These are phyloP conservation scores for Starmera stellimalicola DNA, from an alignment of 1,139 yeast genomes.

Conservation along the genomic window DNA sequence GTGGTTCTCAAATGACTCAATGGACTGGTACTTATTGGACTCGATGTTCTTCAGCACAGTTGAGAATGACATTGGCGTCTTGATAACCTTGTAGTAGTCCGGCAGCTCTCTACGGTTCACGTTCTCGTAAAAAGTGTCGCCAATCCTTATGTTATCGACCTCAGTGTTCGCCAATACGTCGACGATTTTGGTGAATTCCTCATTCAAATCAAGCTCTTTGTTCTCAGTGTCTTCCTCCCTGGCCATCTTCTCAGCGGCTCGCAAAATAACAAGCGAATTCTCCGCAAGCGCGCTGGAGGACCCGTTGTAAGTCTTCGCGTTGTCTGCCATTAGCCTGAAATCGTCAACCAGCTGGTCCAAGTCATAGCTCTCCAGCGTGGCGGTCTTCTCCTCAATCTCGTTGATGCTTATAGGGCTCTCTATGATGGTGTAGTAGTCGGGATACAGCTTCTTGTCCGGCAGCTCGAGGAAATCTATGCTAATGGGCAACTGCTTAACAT, in stretches of 20 bases:
- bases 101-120: slow-evolving; percentile 52
- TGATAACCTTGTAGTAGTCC: slow-evolving; percentile 60
- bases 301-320: slow-evolving; percentile 56
- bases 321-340: slow-evolving; percentile 45
- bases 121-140: slow-evolving; percentile 46
- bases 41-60: slow-evolving; percentile 41
- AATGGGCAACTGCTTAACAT: slow-evolving; percentile 13
- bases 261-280: slow-evolving; percentile 35
- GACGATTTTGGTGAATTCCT: slow-evolving; percentile 9
- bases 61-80: slow-evolving; percentile 63
- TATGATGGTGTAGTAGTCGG: slow-evolving; percentile 70
- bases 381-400: slow-evolving; percentile 47
- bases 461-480: slow-evolving; percentile 53
- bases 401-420: slow-evolving; percentile 55
- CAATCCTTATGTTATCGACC: slow-evolving; percentile 14
- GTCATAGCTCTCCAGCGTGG: slow-evolving; percentile 21
- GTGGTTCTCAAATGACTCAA: slow-evolving; percentile 37
- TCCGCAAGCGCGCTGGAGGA: slow-evolving; percentile 52
- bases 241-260: slow-evolving; percentile 33
- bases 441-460: slow-evolving; percentile 68
- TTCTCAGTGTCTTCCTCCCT: slow-evolving; percentile 12
- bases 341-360: slow-evolving; percentile 41
- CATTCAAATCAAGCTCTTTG: slow-evolving; percentile 7
- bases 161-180: slow-evolving; percentile 13
- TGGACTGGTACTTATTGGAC: slow-evolving; percentile 19